Evolutionary conservation across 2,329 filamentous ascomycete species (phyloP).

Genomic region (Domatiomyces catenatus): DNA sequence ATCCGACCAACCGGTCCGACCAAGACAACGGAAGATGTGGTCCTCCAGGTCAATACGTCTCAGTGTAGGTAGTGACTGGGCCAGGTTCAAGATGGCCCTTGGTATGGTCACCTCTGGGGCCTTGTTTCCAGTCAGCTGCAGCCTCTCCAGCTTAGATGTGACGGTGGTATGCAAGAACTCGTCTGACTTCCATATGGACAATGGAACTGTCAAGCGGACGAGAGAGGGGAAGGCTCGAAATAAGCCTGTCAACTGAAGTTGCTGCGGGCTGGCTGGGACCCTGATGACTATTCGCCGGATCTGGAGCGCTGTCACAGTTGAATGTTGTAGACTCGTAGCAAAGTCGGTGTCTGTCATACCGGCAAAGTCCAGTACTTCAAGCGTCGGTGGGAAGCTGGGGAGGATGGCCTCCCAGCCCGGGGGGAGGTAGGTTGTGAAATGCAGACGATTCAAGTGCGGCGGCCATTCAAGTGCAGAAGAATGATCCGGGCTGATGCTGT

Average conservation of each 20-base stretch:
- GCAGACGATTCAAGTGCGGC: constrained; percentile 4
- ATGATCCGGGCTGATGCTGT: background rate
- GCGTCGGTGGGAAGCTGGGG: constrained; percentile 5
- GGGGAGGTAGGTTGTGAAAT: constrained; percentile 4
- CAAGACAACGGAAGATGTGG: background rate
- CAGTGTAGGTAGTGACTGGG: background rate
- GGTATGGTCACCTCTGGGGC: background rate
- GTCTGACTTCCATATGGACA: constrained; percentile 41
- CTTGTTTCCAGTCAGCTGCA: background rate
- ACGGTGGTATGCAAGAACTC: background rate
- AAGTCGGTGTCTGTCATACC: background rate
- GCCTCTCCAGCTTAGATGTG: background rate
- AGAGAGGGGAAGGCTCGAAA: constrained; percentile 11
- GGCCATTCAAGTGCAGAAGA: constrained; percentile 7
- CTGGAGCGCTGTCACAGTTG: background rate
- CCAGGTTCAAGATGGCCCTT: background rate
- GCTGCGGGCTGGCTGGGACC: background rate
- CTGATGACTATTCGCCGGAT: constrained; percentile 4
- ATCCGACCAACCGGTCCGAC: background rate
- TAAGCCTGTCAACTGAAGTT: background rate
- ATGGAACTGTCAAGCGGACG: constrained; percentile 29
- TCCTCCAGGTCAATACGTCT: background rate
- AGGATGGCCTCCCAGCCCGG: constrained; percentile 4
- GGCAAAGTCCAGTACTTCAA: constrained; percentile 6
- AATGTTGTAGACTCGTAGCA: background rate